These are phyloP conservation scores for Sarocladiaceae sp. DNA, from an alignment of 2,329 filamentous ascomycete genomes.

Conservation along the genomic window DNA sequence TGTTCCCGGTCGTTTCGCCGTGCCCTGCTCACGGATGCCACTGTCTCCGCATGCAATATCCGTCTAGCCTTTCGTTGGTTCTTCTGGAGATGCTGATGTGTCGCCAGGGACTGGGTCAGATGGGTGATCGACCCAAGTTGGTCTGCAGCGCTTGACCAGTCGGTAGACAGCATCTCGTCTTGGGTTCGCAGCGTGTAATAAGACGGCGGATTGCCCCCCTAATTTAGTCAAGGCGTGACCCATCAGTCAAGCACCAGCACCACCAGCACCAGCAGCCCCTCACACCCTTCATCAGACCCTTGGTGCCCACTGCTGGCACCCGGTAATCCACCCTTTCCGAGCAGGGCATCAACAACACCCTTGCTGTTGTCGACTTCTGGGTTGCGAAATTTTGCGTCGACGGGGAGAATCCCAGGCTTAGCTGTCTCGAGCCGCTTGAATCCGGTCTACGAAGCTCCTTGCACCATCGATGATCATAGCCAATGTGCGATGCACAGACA, in stretches of 20 bases:
- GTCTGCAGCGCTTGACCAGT: neutral
- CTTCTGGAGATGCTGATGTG: neutral
- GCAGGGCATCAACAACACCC: neutral
- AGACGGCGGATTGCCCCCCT: slow-evolving; percentile 2
- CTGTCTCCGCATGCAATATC: slow-evolving; percentile 5
- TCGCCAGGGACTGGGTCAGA: neutral
- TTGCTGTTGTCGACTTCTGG: too few relatives aligned
- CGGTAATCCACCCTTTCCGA: slow-evolving; percentile 7
- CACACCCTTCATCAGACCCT: slow-evolving; percentile 5
- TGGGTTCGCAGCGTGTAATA: slow-evolving; percentile 1
- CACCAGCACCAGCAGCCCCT: too few relatives aligned
- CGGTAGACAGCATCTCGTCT: neutral
- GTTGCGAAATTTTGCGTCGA: too few relatives aligned
- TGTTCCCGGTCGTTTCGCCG: too few relatives aligned
- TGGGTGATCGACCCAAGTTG: slow-evolving; percentile 7
- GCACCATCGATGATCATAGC: slow-evolving; percentile 7
- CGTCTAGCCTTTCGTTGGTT: neutral
- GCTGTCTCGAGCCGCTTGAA: too few relatives aligned
- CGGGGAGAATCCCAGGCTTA: neutral
- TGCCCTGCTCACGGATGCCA: neutral
- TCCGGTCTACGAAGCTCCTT: too few relatives aligned
- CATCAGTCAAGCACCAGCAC: slow-evolving; percentile 7
- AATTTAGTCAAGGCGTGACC: slow-evolving; percentile 8
- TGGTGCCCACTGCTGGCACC: neutral
- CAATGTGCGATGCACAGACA: slow-evolving; percentile 7